phyloP scores from a whole-genome alignment of 1,284 basidiomycete species.

The Ceratobasidium sp. region DNA sequence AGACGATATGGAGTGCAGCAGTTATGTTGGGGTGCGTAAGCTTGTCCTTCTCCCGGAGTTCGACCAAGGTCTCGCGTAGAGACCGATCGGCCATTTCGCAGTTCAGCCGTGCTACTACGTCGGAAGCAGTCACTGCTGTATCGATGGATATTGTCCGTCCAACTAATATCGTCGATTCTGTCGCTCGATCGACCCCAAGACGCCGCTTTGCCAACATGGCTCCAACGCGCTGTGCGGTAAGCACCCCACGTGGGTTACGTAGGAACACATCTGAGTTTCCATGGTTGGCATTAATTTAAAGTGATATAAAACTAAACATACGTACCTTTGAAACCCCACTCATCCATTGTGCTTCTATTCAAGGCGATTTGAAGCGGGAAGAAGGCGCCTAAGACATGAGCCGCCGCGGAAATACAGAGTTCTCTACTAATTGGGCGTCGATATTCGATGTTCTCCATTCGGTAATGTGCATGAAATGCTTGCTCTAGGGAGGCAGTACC shows the following conservation, averaged over 20 bases:
- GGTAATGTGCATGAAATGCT: not conserved
- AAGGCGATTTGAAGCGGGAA: slow-evolving; percentile 1
- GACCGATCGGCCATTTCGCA: slow-evolving; percentile 16
- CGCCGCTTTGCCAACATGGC: not conserved
- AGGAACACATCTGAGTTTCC: not conserved
- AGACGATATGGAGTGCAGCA: slow-evolving; percentile 3
- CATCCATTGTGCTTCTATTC: not conserved
- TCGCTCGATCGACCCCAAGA: not conserved
- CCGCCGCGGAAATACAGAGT: not conserved
- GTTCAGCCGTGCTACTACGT: not conserved
- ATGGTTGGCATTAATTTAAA: not conserved
- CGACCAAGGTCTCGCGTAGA: not conserved
- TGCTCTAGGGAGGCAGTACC: not conserved
- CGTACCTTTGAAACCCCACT: slow-evolving; percentile 31
- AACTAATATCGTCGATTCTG: not conserved
- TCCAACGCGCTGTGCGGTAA: not conserved
- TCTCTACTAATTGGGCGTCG: not conserved
- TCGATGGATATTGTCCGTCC: not conserved
- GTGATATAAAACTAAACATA: too few species aligned
- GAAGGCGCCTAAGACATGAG: not conserved
- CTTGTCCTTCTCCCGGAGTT: not conserved
- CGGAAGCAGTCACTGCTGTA: not conserved
- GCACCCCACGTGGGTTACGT: not conserved
- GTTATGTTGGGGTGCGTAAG: not conserved
- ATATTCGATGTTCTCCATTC: slow-evolving; percentile 14